Evolutionary conservation across 2,329 filamentous ascomycete genomes (phyloP), one percentile per base, ranked within the genome.

Genomic region (Microsporum audouinii): DNA sequence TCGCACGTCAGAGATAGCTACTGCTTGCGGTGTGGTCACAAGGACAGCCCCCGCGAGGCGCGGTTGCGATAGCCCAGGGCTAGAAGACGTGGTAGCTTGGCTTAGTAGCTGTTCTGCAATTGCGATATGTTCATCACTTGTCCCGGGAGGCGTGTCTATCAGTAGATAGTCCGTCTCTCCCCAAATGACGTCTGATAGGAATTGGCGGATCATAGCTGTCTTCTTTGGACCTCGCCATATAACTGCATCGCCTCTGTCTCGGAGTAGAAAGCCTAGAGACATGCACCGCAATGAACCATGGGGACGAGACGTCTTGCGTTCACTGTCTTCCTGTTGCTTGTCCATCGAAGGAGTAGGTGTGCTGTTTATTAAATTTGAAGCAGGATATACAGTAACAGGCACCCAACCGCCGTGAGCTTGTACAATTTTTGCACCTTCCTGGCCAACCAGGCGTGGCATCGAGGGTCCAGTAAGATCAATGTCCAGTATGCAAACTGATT

Each of bases 151-250:
- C 2, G 94, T 99, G 74, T 99, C 94, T 70, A 99, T 89, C 62
- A 99, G 82, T 0, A 99, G 80, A 71, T 89, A 97, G 72, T 97
- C 92, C n/a, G 89, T 84, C 29, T 86, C 82, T 0, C 79, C 82
- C 94, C 94, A 97, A 34, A 89, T 80, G 3, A 96, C 91, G 70
- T 96, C 91, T 0, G 88, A 88, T 33, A 99, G 79, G 71, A 99
- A 99, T 73, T 99, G 94, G 45, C 91, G 85, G 62, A 99, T 90
- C 94, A 99, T 99, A 58, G 94, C 94, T 3, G 94, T 99, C 78
- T 99, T 99, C 77, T 99, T 99, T 1, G 94, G 94, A 0, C 94
- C 94, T 59, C 94, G 84, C 94, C 94, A 99, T 43, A 99, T 94
- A 0, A 99, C 91, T 0, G 94, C 92, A 68, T 96, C 91, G 64